Conservation (phyloP, 768 basidiomycete genomes). For the Terana coerulea region DNA sequence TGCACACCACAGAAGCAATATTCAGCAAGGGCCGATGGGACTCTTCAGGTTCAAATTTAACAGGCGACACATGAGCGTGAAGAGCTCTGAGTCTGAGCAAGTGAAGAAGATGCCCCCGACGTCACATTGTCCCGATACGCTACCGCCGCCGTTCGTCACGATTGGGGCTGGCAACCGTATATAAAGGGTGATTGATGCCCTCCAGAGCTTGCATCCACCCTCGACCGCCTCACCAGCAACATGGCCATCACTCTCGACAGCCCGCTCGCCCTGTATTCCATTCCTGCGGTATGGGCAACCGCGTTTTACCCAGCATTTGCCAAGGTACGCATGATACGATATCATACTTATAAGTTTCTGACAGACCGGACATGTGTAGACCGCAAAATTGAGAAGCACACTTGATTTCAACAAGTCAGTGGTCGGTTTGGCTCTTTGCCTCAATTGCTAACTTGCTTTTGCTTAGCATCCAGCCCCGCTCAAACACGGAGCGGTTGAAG, state of each 20-base stretch:
- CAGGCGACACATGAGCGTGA: too few species aligned
- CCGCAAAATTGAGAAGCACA: neutral
- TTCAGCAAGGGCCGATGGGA: too few species aligned
- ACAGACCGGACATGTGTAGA: too few species aligned
- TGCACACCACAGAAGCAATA: too few species aligned
- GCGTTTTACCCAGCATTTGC: neutral
- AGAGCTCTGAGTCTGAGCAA: too few species aligned
- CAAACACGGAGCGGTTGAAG: neutral
- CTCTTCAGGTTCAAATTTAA: too few species aligned
- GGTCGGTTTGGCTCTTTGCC: neutral
- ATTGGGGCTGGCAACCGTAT: too few species aligned
- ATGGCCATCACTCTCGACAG: neutral
- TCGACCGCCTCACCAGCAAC: neutral
- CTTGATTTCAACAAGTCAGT: conserved; percentile 1
- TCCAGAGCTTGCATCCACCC: neutral
- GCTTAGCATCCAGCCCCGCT: neutral
- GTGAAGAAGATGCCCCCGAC: too few species aligned
- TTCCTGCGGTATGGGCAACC: neutral
- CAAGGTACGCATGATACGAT: neutral
- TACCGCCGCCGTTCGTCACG: too few species aligned
- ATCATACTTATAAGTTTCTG: too few species aligned
- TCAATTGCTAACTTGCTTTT: neutral
- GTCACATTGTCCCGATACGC: too few species aligned
- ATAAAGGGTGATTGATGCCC: neutral
- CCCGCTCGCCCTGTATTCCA: conserved; percentile 5